Evolutionary conservation across 2,329 filamentous ascomycete species (phyloP).

Genomic region (Magnaporthiopsis incrustans): DNA sequence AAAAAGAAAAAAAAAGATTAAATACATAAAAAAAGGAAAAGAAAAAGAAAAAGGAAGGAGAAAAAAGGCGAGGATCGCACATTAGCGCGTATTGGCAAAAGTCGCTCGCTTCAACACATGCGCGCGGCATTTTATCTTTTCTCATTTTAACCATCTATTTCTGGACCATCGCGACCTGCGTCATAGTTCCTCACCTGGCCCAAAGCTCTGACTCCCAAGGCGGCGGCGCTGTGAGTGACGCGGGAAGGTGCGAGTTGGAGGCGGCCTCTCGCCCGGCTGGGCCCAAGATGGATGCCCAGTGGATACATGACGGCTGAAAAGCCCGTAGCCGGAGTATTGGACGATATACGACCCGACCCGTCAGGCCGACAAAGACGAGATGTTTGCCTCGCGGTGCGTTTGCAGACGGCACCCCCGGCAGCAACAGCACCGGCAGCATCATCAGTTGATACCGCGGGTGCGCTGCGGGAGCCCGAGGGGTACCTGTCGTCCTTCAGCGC

Average conservation of each 20-base stretch:
- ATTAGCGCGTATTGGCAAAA: background rate
- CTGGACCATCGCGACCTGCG: background rate
- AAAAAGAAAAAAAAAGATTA: background rate
- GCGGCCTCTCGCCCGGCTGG: no score
- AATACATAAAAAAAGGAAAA: background rate
- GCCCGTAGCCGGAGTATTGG: background rate
- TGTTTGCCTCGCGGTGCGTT: background rate
- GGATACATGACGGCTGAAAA: background rate
- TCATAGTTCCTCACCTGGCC: background rate
- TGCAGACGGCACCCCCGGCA: background rate
- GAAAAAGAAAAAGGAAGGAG: background rate
- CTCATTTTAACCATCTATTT: background rate
- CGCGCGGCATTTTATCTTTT: background rate
- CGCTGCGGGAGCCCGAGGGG: background rate
- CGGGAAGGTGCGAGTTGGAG: background rate
- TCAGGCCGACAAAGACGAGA: background rate
- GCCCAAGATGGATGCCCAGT: background rate
- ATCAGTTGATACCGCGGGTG: background rate
- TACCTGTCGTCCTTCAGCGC: background rate
- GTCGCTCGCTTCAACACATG: background rate
- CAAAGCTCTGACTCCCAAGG: background rate
- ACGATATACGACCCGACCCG: background rate
- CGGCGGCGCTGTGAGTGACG: background rate
- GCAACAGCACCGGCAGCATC: background rate
- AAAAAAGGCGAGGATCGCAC: no score